These are phyloP conservation scores for Phymatotrichopsis omnivora DNA, from an alignment of 2,329 filamentous ascomycete species.

Conservation along the genomic window DNA sequence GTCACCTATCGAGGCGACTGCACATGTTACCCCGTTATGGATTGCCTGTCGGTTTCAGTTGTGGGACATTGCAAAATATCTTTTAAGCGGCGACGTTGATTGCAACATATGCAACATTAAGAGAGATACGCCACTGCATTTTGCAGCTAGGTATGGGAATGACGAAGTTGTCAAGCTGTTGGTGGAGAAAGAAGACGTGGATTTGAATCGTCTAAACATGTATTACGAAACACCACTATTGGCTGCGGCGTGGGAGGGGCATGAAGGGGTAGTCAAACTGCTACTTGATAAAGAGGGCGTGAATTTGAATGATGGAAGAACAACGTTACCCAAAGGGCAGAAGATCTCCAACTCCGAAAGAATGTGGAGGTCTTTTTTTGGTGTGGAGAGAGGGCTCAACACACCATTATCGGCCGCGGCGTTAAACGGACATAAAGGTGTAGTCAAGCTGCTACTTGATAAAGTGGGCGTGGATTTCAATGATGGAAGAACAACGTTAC, in stretches of 20 bases:
- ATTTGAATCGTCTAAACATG: too few relatives aligned
- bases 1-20: background rate
- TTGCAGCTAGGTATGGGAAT: constrained; percentile 12
- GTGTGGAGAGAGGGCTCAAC: too few relatives aligned
- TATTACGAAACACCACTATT: too few relatives aligned
- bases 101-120: constrained; percentile 10
- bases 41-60: background rate
- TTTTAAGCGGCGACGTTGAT: background rate
- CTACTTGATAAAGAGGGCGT: too few relatives aligned
- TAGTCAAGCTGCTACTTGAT: constrained; percentile 20
- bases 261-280: too few relatives aligned
- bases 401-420: constrained; percentile 22
- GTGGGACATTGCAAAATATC: background rate
- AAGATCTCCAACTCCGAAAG: too few relatives aligned
- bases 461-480: constrained; percentile 11
- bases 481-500: constrained; percentile 20
- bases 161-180: constrained; percentile 3
- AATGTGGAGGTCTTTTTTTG: too few relatives aligned
- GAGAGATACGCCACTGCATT: constrained; percentile 17
- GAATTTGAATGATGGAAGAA: constrained; percentile 18
- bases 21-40: background rate
- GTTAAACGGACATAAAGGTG: constrained; percentile 15
- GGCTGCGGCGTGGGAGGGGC: too few relatives aligned
- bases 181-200: background rate
- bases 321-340: constrained; percentile 12